Conservation (phyloP, 2,329 filamentous ascomycete species). For the Alternaria sp. region DNA sequence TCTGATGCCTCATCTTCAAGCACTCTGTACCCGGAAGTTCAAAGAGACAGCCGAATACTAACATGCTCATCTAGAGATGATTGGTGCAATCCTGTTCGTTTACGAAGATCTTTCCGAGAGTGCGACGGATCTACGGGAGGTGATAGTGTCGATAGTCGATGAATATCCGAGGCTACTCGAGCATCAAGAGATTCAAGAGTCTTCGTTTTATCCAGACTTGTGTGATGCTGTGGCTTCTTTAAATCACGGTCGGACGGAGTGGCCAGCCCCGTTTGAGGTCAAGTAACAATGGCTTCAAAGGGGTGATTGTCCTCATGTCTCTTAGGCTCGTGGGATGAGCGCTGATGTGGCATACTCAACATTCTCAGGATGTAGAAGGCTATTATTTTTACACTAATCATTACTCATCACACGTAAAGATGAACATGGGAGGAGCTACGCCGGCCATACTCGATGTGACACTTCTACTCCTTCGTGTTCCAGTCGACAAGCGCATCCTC, state of each 20-base stretch:
- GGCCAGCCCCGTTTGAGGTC: neutral
- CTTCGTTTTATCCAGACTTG: neutral
- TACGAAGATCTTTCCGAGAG: neutral
- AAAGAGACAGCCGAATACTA: neutral
- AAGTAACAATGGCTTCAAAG: neutral
- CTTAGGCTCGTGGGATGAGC: neutral
- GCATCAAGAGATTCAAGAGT: neutral
- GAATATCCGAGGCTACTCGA: neutral
- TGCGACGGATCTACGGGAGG: neutral
- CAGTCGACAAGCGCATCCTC: slow-evolving; percentile 52
- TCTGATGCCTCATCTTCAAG: neutral
- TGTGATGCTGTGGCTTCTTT: neutral
- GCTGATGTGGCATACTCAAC: neutral
- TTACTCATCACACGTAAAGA: neutral
- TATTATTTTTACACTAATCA: neutral
- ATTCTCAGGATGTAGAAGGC: neutral
- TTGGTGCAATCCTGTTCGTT: neutral
- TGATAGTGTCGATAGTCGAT: neutral
- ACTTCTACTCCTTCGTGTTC: slow-evolving; percentile 23
- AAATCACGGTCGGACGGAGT: neutral
- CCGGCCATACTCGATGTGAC: neutral
- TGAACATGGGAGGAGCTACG: neutral
- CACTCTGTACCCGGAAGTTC: neutral
- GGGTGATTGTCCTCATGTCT: neutral
- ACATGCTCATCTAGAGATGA: neutral